Evolutionary conservation across 2,329 filamentous ascomycete genomes (phyloP).

Genomic region (Pseudocercospora eumusae): DNA sequence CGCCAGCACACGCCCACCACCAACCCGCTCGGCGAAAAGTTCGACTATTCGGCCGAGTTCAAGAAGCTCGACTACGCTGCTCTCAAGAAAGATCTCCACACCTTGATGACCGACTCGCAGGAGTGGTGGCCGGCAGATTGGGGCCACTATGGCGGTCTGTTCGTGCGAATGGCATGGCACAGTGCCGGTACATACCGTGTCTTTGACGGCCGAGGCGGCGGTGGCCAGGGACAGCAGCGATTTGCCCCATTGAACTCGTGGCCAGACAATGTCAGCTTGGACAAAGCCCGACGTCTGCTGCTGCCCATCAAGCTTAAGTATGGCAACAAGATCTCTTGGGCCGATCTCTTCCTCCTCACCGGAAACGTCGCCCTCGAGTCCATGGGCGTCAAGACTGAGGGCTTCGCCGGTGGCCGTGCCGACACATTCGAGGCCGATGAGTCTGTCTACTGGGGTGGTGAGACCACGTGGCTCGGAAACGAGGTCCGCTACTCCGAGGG

Average conservation of each 20-base stretch:
- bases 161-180: slow-evolving; percentile 82
- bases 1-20: slow-evolving; percentile 67
- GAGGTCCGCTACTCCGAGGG: slow-evolving; percentile 66
- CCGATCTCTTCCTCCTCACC: slow-evolving; percentile 69
- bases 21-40: slow-evolving; percentile 64
- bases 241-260: slow-evolving; percentile 81
- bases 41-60: slow-evolving; percentile 73
- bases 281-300: slow-evolving; percentile 77
- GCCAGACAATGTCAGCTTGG: slow-evolving; percentile 76
- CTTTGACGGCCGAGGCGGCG: slow-evolving; percentile 72
- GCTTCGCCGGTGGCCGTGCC: slow-evolving; percentile 70
- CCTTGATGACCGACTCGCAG: slow-evolving; percentile 74
- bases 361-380: slow-evolving; percentile 77
- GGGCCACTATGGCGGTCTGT: slow-evolving; percentile 77
- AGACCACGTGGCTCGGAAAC: slow-evolving; percentile 74
- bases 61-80: slow-evolving; percentile 69
- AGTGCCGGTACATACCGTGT: slow-evolving; percentile 76
- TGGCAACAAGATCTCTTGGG: slow-evolving; percentile 79
- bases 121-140: slow-evolving; percentile 82
- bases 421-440: slow-evolving; percentile 77
- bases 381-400: slow-evolving; percentile 73
- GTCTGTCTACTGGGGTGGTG: slow-evolving; percentile 74
- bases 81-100: slow-evolving; percentile 72
- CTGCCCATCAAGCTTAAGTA: slow-evolving; percentile 87
- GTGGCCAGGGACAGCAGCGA: slow-evolving; percentile 70